Base-by-base conservation (phyloP, 1,284 basidiomycete genomes). In the Sporisorium scitamineum region DNA sequence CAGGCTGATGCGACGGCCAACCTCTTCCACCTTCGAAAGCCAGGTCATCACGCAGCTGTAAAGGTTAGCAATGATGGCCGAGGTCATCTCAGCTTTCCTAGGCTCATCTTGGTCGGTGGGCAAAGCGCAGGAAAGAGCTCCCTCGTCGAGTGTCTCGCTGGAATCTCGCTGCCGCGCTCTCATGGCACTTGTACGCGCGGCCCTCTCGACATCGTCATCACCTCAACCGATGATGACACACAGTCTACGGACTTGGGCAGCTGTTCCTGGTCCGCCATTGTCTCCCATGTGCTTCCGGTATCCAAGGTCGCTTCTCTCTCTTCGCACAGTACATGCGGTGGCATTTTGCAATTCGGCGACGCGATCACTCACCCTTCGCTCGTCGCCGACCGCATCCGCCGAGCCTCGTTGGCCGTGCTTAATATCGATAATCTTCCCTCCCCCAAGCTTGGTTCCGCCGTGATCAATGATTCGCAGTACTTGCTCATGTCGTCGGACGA, bases 111-210 rank as follows among this genome's bases (percentile, higher is more conserved):
- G 11, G 57, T 65, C 44, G 68, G 61, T 13, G 57, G 61, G 11
- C 68, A 70, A 37, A 64, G 61, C 34, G 59, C 61, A 10, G 68
- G 62, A 13, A 65, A 70, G 44, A 64, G 54, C 61, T 57, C 56
- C n/a, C 57, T 70, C 18, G 68, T 70, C 39, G 61, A 70, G 29
- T 56, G 57, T 53, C 53, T 70, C 5, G 54, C 61, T 18, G 68
- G 68, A 8, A 59, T 70, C 27, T n/a, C 61, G 4, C 61, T 70
- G 1, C 68, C 68, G 0, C 57, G 62, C 7, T 60, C 61, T 1
- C 31, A 37, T 3, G 68, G 68, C 1, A 70, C 68, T 2, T 70
- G 68, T 37, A 70, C 68, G 0, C 53, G 68, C 1, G 68, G 68
- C 6, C 68, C 68, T 0, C 54, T 70, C 32, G 68, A 70, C 41